Evolutionary conservation across 2,329 filamentous ascomycete genomes (phyloP).

Genomic region (Epichloe typhina): DNA sequence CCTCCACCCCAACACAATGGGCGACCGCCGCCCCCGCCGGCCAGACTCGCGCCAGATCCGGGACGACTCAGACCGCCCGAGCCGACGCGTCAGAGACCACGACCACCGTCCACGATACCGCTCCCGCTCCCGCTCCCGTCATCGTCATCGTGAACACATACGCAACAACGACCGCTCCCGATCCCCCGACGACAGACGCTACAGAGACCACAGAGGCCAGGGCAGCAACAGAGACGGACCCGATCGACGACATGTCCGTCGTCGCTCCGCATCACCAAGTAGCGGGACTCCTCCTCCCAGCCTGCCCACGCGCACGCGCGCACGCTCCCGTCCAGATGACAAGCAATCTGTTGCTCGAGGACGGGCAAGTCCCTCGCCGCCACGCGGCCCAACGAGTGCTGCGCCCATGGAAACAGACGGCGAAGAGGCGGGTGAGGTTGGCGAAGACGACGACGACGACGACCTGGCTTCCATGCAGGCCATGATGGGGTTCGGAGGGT

Average conservation of each 20-base stretch:
- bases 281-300: slow-evolving; percentile 11
- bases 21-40: slow-evolving; percentile 21
- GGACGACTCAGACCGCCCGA: slow-evolving; percentile 38
- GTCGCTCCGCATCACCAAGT: slow-evolving; percentile 25
- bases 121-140: slow-evolving; percentile 11
- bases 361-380: slow-evolving; percentile 9
- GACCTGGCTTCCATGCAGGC: slow-evolving; percentile 63
- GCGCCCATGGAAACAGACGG: slow-evolving; percentile 18
- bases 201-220: slow-evolving; percentile 5
- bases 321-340: slow-evolving; percentile 15
- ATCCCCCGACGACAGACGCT: slow-evolving; percentile 5
- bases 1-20: slow-evolving; percentile 16
- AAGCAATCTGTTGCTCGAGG: slow-evolving; percentile 10
- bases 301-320: slow-evolving; percentile 22
- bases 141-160: slow-evolving; percentile 20
- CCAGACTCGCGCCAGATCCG: slow-evolving; percentile 47
- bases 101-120: slow-evolving; percentile 17
- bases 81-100: slow-evolving; percentile 16
- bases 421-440: slow-evolving; percentile 12
- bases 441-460: slow-evolving; percentile 41
- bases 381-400: slow-evolving; percentile 1
- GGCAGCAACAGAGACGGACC: slow-evolving; percentile 12
- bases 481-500: slow-evolving; percentile 82
- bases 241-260: slow-evolving; percentile 16
- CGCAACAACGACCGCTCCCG: slow-evolving; percentile 19